Evolutionary conservation across 2,329 filamentous ascomycete genomes (phyloP).

Genomic region (Claviceps maximensis): DNA sequence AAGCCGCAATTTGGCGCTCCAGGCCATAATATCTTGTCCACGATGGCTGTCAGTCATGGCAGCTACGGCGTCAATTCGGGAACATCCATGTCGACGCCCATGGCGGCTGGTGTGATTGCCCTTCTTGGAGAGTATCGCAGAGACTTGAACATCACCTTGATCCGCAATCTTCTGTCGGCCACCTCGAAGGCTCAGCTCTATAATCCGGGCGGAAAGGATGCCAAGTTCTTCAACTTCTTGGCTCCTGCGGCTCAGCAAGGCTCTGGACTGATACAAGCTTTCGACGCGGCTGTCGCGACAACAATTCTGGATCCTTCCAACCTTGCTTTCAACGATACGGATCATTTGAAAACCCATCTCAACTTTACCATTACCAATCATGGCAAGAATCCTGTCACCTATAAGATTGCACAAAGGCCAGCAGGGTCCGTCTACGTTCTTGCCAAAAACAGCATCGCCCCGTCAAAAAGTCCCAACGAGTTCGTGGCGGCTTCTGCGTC

Average conservation of each 20-base stretch:
- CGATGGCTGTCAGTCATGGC: slow-evolving; percentile 25
- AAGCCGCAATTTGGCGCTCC: slow-evolving; percentile 26
- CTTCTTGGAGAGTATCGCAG: slow-evolving; percentile 29
- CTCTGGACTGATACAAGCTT: slow-evolving; percentile 30
- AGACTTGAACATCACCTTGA: slow-evolving; percentile 27
- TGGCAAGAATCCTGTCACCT: slow-evolving; percentile 33
- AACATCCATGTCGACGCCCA: slow-evolving; percentile 34
- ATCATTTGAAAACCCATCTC: slow-evolving; percentile 13
- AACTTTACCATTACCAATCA: slow-evolving; percentile 40
- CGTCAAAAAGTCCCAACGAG: slow-evolving; percentile 27
- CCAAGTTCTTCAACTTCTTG: slow-evolving; percentile 18
- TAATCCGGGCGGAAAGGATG: slow-evolving; percentile 26
- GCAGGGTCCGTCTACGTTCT: slow-evolving; percentile 38
- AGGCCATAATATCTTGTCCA: slow-evolving; percentile 29
- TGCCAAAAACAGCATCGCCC: slow-evolving; percentile 16
- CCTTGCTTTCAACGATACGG: slow-evolving; percentile 46
- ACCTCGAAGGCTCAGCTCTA: slow-evolving; percentile 27
- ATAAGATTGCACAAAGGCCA: slow-evolving; percentile 32
- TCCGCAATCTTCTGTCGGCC: slow-evolving; percentile 30
- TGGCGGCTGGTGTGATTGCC: slow-evolving; percentile 24
- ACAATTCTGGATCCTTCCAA: slow-evolving; percentile 36
- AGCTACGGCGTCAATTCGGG: slow-evolving; percentile 29
- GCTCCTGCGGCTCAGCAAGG: slow-evolving; percentile 44
- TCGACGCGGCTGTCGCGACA: slow-evolving; percentile 39
- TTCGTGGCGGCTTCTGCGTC: slow-evolving; percentile 24